phyloP scores from a whole-genome alignment of 192 early-diverging fungal species.

The Gryganskiella cystojenkinii region DNA sequence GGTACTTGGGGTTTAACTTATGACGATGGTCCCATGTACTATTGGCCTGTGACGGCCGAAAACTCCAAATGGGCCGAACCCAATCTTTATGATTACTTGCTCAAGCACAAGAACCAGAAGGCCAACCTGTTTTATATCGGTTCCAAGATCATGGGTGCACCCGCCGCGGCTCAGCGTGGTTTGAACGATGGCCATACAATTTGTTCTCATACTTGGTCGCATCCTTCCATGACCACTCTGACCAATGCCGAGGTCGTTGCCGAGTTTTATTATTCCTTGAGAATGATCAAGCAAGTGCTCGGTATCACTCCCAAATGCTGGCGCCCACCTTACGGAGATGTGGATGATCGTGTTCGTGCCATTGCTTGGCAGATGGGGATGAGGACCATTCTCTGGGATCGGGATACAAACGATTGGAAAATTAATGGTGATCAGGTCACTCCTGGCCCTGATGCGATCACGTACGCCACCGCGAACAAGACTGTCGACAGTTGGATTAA shows the following conservation, averaged over 20 bases:
- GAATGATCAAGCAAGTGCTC: constrained; percentile 53
- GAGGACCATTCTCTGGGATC: constrained; percentile 27
- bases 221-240: constrained; percentile 56
- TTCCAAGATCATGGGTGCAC: constrained; percentile 51
- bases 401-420: constrained; percentile 50
- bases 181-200: constrained; percentile 59
- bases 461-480: constrained; percentile 39
- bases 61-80: constrained; percentile 43
- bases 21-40: constrained; percentile 52
- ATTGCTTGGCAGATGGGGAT: constrained; percentile 59
- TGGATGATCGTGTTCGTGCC: constrained; percentile 59
- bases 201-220: constrained; percentile 65
- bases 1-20: constrained; percentile 18
- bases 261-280: constrained; percentile 27
- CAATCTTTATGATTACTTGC: constrained; percentile 54
- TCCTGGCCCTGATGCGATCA: constrained; percentile 20
- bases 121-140: constrained; percentile 56
- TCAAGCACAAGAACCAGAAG: constrained; percentile 48
- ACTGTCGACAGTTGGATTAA: constrained; percentile 54
- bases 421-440: constrained; percentile 35
- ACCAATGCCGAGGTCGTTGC: constrained; percentile 53
- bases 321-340: constrained; percentile 62
- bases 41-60: constrained; percentile 16
- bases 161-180: constrained; percentile 26
- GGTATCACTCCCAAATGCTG: constrained; percentile 55